Conservation (phyloP, 306 rosid genomes). For the Lathyrus aphaca region DNA sequence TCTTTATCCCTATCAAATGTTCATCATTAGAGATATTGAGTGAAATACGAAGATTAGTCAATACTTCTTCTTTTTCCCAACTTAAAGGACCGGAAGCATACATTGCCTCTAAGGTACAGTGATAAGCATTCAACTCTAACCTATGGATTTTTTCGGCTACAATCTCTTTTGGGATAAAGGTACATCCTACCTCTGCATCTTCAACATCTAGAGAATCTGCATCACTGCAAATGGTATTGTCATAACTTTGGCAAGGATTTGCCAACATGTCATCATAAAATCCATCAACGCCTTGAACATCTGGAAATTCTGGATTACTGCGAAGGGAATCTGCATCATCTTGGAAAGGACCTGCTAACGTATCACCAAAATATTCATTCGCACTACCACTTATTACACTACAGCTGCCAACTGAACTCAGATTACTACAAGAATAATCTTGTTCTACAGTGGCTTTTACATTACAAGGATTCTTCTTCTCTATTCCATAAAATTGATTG, state of each 20-base stretch:
- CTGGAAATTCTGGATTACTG: conserved; percentile 71
- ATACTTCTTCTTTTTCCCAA: conserved; percentile 82
- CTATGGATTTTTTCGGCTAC: conserved; percentile 58
- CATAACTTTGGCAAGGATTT: conserved; percentile 52
- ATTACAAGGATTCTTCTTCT: conserved; percentile 45
- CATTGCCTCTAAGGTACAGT: conserved; percentile 62
- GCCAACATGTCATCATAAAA: conserved; percentile 44
- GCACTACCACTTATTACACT: conserved; percentile 55
- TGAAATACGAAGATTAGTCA: conserved; percentile 84
- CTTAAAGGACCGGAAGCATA: conserved; percentile 87
- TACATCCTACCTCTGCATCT: conserved; percentile 51
- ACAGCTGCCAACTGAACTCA: conserved; percentile 89
- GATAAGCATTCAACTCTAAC: conserved; percentile 79
- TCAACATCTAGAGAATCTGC: conserved; percentile 64
- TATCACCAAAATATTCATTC: conserved; percentile 45
- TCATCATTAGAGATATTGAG: conserved; percentile 91
- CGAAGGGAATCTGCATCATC: conserved; percentile 55
- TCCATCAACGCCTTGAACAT: conserved; percentile 39
- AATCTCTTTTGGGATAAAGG: conserved; percentile 48
- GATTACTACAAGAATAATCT: conserved; percentile 55
- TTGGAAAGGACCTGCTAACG: conserved; percentile 55
- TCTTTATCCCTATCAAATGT: conserved; percentile 52
- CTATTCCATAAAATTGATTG: conserved; percentile 49
- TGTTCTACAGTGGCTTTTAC: conserved; percentile 51
- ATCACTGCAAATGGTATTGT: conserved; percentile 54